phyloP scores from a whole-genome alignment of 2,329 filamentous ascomycete genomes.

The Passalora sequoiae region DNA sequence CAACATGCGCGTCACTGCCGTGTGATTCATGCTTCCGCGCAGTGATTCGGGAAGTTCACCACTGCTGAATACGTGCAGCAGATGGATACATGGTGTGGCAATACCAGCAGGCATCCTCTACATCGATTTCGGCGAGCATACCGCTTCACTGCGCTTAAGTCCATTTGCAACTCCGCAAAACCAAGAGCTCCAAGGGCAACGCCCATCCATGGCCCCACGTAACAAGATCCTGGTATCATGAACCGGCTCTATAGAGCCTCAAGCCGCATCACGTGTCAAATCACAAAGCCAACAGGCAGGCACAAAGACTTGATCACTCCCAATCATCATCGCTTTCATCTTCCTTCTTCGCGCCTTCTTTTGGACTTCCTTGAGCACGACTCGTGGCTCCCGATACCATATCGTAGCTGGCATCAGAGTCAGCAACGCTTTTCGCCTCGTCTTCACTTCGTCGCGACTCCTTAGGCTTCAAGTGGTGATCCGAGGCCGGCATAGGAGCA shows the following conservation, averaged over 20 bases:
- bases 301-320: conserved; percentile 25
- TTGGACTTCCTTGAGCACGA: conserved; percentile 65
- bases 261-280: not conserved
- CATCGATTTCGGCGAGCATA: too few relatives aligned
- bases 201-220: not conserved
- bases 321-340: conserved; percentile 35
- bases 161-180: too few relatives aligned
- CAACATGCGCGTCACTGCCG: too few relatives aligned
- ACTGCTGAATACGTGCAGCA: too few relatives aligned
- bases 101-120: too few relatives aligned
- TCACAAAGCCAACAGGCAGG: not conserved
- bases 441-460: conserved; percentile 72
- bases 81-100: too few relatives aligned
- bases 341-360: conserved; percentile 44
- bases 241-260: not conserved
- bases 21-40: too few relatives aligned
- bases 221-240: conserved; percentile 3
- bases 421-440: conserved; percentile 70
- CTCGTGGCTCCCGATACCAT: conserved; percentile 72
- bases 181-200: not conserved
- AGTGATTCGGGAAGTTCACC: too few relatives aligned
- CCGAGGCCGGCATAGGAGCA: conserved; percentile 22
- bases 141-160: too few relatives aligned
- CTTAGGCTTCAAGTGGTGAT: conserved; percentile 51
- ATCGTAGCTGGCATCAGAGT: conserved; percentile 95